These are phyloP conservation scores for Harringtonia aguacate DNA, from an alignment of 2,329 filamentous ascomycete species.

Conservation along the genomic window DNA sequence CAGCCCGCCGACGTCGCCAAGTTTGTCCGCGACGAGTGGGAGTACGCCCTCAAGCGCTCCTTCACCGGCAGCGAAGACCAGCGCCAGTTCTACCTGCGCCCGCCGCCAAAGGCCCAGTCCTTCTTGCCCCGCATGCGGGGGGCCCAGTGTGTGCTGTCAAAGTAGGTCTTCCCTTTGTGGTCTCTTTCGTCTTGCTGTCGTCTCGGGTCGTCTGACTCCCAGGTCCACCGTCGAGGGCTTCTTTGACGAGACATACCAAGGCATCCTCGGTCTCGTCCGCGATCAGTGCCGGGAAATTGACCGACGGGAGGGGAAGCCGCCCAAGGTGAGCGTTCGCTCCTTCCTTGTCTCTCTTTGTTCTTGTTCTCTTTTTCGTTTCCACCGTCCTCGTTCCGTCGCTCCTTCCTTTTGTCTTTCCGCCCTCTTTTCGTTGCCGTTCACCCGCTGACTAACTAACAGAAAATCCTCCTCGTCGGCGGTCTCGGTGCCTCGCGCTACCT, in stretches of 20 bases:
- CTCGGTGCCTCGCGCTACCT: slow-evolving; percentile 37
- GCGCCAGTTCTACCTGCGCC: slow-evolving; percentile 6
- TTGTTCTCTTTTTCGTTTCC: background rate
- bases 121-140: slow-evolving; percentile 16
- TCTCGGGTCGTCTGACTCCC: slow-evolving; percentile 21
- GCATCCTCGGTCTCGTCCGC: slow-evolving; percentile 30
- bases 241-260: slow-evolving; percentile 24
- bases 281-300: slow-evolving; percentile 3
- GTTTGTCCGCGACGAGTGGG: slow-evolving; percentile 33
- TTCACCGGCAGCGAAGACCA: slow-evolving; percentile 17
- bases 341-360: background rate
- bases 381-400: background rate
- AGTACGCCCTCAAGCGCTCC: slow-evolving; percentile 21
- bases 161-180: background rate
- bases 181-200: slow-evolving; percentile 13
- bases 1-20: slow-evolving; percentile 28
- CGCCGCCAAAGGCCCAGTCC: slow-evolving; percentile 13
- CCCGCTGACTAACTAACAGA: too few species aligned
- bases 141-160: background rate
- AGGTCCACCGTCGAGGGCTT: slow-evolving; percentile 15
- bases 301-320: background rate
- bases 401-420: too few species aligned
- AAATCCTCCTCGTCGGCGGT: slow-evolving; percentile 37
- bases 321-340: background rate
- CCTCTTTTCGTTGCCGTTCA: slow-evolving; percentile 24